These are phyloP conservation scores for Phytophthora parvispora DNA, from an alignment of 352 stramenopile genomes.

Conservation along the genomic window DNA sequence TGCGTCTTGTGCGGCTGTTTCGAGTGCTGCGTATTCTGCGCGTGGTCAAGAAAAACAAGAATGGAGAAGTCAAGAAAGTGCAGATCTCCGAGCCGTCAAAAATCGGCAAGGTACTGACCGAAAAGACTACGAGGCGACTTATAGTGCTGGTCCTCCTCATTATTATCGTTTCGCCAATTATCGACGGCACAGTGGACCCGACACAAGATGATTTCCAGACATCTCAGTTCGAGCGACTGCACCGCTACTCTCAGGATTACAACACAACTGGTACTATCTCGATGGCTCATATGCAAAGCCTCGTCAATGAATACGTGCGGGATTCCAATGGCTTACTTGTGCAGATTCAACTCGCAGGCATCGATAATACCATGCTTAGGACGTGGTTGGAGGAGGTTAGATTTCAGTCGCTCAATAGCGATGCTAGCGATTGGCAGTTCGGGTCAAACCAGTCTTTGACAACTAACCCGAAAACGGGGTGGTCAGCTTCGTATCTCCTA, in stretches of 20 bases:
- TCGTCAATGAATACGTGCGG: constrained; percentile 81
- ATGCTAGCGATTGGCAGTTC: constrained; percentile 56
- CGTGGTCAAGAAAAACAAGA: constrained; percentile 86
- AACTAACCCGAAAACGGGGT: constrained; percentile 80
- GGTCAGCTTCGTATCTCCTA: constrained; percentile 64
- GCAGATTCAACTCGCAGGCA: constrained; percentile 66
- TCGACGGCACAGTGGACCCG: constrained; percentile 76
- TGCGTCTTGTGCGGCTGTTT: constrained; percentile 93
- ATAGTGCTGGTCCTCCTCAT: constrained; percentile 93
- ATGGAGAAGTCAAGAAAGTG: constrained; percentile 58
- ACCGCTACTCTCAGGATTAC: constrained; percentile 88
- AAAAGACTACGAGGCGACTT: constrained; percentile 94
- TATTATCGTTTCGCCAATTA: constrained; percentile 88
- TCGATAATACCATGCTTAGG: constrained; percentile 47
- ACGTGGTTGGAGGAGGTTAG: constrained; percentile 66
- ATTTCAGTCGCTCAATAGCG: constrained; percentile 66
- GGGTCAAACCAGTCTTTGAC: constrained; percentile 45
- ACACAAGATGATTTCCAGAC: constrained; percentile 85
- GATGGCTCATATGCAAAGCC: constrained; percentile 50
- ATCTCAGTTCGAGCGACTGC: constrained; percentile 80
- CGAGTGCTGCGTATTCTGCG: constrained; percentile 92
- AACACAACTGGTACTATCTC: constrained; percentile 71
- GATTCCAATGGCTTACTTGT: constrained; percentile 80
- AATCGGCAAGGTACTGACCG: constrained; percentile 95
- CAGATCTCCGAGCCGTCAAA: constrained; percentile 92